Evolutionary conservation across 805 yeast genomes (phyloP).

Genomic region (Martiniozyma abietophila): DNA sequence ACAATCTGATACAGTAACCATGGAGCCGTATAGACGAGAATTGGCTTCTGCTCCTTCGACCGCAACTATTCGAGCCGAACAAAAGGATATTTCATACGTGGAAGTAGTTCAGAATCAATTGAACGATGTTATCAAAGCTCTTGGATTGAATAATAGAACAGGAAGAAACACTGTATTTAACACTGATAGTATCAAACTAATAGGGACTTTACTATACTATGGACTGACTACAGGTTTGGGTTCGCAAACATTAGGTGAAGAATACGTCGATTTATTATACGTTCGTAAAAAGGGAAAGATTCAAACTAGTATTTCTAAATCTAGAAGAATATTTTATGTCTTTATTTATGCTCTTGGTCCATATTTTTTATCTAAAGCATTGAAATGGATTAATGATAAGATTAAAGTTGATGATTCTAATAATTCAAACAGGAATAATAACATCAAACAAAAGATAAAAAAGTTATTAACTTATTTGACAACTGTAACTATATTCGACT

Average conservation of each 20-base stretch:
- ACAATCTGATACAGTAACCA: no score
- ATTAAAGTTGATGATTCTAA: not conserved
- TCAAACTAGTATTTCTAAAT: slow-evolving; percentile 13
- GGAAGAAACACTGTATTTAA: no score
- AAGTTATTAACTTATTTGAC: slow-evolving; percentile 21
- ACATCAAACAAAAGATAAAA: slow-evolving; percentile 5
- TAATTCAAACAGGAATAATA: not conserved
- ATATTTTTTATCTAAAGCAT: slow-evolving; percentile 30
- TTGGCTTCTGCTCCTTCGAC: slow-evolving; percentile 62
- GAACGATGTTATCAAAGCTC: slow-evolving; percentile 46
- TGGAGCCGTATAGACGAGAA: not conserved
- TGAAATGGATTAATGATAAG: slow-evolving; percentile 8
- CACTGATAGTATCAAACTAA: slow-evolving; percentile 50
- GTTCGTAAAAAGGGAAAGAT: slow-evolving; percentile 47
- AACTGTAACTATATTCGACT: slow-evolving; percentile 39
- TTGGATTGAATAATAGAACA: slow-evolving; percentile 55
- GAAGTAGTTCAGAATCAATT: slow-evolving; percentile 46
- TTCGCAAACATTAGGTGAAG: slow-evolving; percentile 85
- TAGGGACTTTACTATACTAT: slow-evolving; percentile 56
- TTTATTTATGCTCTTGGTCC: slow-evolving; percentile 57
- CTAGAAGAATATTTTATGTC: slow-evolving; percentile 52
- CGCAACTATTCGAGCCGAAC: slow-evolving; percentile 83
- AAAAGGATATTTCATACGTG: slow-evolving; percentile 75
- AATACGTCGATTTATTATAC: slow-evolving; percentile 75
- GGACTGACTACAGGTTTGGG: slow-evolving; percentile 67